These are phyloP conservation scores for Metarhizium album DNA, from an alignment of 2,329 filamentous ascomycete species.

Conservation along the genomic window DNA sequence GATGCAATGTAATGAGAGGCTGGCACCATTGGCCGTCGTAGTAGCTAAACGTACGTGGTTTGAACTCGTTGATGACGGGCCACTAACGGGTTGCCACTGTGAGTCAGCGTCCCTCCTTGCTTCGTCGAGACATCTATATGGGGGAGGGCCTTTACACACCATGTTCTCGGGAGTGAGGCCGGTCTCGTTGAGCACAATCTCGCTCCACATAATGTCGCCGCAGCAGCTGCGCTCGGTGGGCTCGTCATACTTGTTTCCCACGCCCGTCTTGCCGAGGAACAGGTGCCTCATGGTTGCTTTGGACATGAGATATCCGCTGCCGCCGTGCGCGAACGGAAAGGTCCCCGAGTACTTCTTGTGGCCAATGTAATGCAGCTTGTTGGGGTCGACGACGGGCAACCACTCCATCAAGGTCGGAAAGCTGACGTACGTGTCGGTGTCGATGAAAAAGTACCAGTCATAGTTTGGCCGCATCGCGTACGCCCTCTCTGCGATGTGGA, in stretches of 20 bases:
- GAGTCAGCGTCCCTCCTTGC: no score
- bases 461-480: constrained; percentile 37
- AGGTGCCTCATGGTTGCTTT: constrained; percentile 36
- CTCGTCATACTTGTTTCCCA: constrained; percentile 36
- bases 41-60: constrained; percentile 37
- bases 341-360: constrained; percentile 32
- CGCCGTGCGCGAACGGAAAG: constrained; percentile 42
- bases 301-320: constrained; percentile 43
- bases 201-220: constrained; percentile 39
- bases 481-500: constrained; percentile 45
- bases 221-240: constrained; percentile 32
- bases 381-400: constrained; percentile 31
- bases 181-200: constrained; percentile 32
- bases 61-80: constrained; percentile 45
- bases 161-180: constrained; percentile 28
- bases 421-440: constrained; percentile 46
- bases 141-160: constrained; percentile 21
- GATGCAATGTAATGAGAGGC: constrained; percentile 44
- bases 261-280: constrained; percentile 28
- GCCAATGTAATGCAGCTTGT: constrained; percentile 36
- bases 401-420: constrained; percentile 41
- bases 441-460: constrained; percentile 50
- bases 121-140: not conserved
- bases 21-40: constrained; percentile 40
- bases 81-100: constrained; percentile 20